Conservation (phyloP, 2,329 filamentous ascomycete species). For the Xylariaceae sp. region DNA sequence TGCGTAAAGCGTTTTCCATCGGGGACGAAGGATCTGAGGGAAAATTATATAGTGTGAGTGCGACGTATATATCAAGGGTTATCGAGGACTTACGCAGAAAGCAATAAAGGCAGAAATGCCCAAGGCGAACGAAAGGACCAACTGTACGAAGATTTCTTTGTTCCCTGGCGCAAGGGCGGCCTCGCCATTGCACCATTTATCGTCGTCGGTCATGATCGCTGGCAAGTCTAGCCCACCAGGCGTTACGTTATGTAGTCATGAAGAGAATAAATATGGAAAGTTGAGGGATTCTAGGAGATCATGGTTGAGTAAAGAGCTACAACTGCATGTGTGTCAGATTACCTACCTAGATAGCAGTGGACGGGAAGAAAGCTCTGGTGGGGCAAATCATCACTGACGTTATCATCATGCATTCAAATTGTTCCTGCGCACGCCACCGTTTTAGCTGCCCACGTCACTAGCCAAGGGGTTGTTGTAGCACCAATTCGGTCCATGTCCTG, state of each 20-base stretch:
- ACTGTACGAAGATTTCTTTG: slow-evolving; percentile 67
- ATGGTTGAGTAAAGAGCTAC: slow-evolving; percentile 7
- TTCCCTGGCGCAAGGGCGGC: slow-evolving; percentile 42
- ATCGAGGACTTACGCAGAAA: slow-evolving; percentile 69
- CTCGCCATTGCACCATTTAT: slow-evolving; percentile 32
- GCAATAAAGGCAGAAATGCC: slow-evolving; percentile 74
- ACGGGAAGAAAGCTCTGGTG: not conserved
- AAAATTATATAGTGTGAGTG: slow-evolving; percentile 20
- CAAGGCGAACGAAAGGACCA: slow-evolving; percentile 73
- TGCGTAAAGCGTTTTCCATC: slow-evolving; percentile 91
- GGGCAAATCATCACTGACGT: slow-evolving; percentile 14
- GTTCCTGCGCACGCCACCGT: slow-evolving; percentile 10
- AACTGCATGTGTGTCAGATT: not conserved
- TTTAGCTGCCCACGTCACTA: too few species aligned
- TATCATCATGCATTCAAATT: slow-evolving; percentile 4
- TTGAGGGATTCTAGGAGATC: slow-evolving; percentile 9
- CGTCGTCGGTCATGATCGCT: slow-evolving; percentile 25
- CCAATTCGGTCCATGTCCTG: too few species aligned
- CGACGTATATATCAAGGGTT: not conserved
- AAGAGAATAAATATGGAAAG: not conserved
- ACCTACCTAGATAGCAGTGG: not conserved
- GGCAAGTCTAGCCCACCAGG: slow-evolving; percentile 16
- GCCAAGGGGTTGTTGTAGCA: too few species aligned
- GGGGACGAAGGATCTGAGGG: slow-evolving; percentile 79
- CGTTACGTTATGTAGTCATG: slow-evolving; percentile 5